Conservation (phyloP, 73 alveolate species). For the Paramecium octaurelia region DNA sequence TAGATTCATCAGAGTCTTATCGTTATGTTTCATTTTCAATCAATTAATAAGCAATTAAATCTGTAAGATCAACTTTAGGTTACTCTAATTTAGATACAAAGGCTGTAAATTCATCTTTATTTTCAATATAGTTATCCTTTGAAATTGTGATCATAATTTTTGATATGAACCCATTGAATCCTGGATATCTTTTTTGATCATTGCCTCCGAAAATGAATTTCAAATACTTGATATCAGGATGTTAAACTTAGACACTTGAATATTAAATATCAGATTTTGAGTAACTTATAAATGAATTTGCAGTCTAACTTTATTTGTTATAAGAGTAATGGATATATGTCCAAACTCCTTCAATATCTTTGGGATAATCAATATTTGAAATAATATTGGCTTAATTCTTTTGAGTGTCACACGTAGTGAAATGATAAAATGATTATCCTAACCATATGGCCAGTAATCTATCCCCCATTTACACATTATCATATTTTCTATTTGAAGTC, state of each 20-base stretch:
- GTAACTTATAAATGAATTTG: background rate
- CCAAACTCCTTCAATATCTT: slow-evolving; percentile 50
- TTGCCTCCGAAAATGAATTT: background rate
- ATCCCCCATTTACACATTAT: slow-evolving; percentile 33
- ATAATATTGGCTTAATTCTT: background rate
- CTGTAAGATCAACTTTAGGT: background rate
- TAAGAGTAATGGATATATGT: slow-evolving; percentile 22
- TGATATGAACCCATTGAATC: background rate
- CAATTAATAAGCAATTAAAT: background rate
- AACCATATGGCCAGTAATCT: slow-evolving; percentile 21
- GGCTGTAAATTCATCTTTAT: background rate
- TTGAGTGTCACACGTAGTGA: background rate
- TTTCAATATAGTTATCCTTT: background rate
- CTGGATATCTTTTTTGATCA: slow-evolving; percentile 26
- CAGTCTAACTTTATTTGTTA: background rate
- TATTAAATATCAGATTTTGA: background rate
- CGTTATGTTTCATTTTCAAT: background rate
- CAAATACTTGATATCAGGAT: background rate
- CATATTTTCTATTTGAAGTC: background rate
- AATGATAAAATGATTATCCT: background rate
- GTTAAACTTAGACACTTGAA: background rate
- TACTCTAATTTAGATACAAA: background rate
- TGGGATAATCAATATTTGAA: background rate
- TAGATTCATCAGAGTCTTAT: background rate
- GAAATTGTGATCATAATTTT: background rate